phyloP scores from a whole-genome alignment of 148 eudicot genomes.

The Chenopodium berlandieri region DNA sequence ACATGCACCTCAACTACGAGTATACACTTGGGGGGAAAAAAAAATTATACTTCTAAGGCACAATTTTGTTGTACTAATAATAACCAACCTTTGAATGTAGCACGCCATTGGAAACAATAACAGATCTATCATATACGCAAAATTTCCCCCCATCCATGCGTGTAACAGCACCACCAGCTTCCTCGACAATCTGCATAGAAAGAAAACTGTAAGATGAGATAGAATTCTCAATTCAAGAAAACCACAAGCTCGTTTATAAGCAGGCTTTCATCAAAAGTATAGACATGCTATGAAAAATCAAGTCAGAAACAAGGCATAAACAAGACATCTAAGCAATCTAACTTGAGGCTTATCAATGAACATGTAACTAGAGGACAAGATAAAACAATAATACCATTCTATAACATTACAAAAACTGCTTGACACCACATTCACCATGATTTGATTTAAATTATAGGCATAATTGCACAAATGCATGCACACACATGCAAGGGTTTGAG shows the following conservation, averaged over 20 bases:
- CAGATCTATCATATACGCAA: constrained; percentile 89
- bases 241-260: constrained; percentile 11
- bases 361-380: neutral
- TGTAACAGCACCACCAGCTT: constrained; percentile 92
- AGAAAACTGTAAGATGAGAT: neutral
- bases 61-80: neutral
- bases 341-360: neutral
- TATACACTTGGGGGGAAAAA: neutral
- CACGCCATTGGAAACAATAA: constrained; percentile 77
- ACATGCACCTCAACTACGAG: neutral
- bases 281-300: neutral
- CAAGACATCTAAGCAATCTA: neutral
- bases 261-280: neutral
- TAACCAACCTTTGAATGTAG: constrained; percentile 71
- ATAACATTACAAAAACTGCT: neutral
- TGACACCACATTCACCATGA: neutral
- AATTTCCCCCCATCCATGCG: constrained; percentile 91
- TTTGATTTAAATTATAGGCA: neutral
- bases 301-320: neutral
- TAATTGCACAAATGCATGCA: neutral
- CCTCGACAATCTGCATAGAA: constrained; percentile 84
- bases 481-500: neutral
- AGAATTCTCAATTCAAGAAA: neutral
- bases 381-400: neutral
- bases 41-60: neutral